Conservation (phyloP, 345 rosid species). For the Passiflora organensis region DNA sequence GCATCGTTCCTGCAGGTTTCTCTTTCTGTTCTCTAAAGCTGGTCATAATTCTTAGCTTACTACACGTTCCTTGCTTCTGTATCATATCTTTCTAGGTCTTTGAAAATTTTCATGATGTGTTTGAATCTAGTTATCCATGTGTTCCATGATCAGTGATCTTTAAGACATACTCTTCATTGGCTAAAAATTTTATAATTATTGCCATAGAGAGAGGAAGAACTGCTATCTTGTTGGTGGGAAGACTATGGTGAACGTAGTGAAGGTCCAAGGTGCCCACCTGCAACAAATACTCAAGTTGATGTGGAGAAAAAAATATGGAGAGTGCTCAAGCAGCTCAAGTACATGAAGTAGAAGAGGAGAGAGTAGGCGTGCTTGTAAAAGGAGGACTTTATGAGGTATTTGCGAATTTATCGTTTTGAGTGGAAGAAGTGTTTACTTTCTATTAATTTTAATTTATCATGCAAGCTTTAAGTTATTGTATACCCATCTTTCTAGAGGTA, state of each 20-base stretch:
- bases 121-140: conserved; percentile 3
- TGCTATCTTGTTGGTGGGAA: conserved; percentile 94
- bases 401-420: neutral
- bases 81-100: neutral
- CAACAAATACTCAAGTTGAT: conserved; percentile 32
- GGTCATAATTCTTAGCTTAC: no score
- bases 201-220: conserved; percentile 80
- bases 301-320: conserved; percentile 28
- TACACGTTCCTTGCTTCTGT: neutral
- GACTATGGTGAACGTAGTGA: conserved; percentile 98
- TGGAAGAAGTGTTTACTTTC: neutral
- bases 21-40: neutral
- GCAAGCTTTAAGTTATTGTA: neutral
- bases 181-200: neutral
- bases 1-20: conserved; percentile 90
- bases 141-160: no score
- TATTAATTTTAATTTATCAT: neutral
- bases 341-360: conserved; percentile 77
- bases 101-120: no score
- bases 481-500: neutral
- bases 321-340: no score
- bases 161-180: no score
- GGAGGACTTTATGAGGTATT: conserved; percentile 94
- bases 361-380: conserved; percentile 99
- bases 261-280: conserved; percentile 55